Base-by-base conservation (phyloP, 345 rosid genomes). In the Populus deltoides region DNA sequence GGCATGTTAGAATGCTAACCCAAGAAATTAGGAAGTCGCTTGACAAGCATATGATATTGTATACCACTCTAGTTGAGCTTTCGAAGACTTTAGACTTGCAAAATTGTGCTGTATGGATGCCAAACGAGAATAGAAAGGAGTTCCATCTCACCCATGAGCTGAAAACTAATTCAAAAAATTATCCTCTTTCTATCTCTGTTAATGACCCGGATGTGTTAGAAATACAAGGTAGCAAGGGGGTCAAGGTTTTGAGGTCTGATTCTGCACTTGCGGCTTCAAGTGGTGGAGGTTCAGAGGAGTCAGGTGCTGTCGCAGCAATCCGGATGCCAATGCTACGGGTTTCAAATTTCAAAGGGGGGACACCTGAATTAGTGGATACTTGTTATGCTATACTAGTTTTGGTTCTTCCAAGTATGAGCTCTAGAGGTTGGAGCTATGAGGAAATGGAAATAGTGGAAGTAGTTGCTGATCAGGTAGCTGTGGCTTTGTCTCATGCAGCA, bases 401-500 rank as follows among this genome's bases (percentile, higher is more conserved):
- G 78, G 98, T 90, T 17, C 96, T 92, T 83, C 97, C 98, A 1
- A 72, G 75, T 68, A 75, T 63, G 45, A 81, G 83, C 68, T 82
- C 89, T 17, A 85, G 90, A 65, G 81, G 65, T 73, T 95, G 99
- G 99, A 88, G 87, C 68, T 63, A 81, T 73, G 85, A 90, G 41
- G 98, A 90, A 78, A 73, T 92, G 77, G 97, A 95, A 85, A 95
- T 95, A 73, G 92, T 94, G 3, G 93, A 92, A 84, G 98, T 93
- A 68, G 99, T 95, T 73, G 99, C 99, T 70, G 99, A 95, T 87
- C 98, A 95, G 85, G 98, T 95, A 55, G 98, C 99, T 2, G 98
- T 95, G 69, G 99, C 99, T 66, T 89, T 95, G 41, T 95, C 99
- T 12, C 99, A 95, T 69, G 99, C 99, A 61, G 86, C 99, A 10